These are phyloP conservation scores for Alternaria sp. DNA, from an alignment of 2,329 filamentous ascomycete genomes.

Conservation along the genomic window DNA sequence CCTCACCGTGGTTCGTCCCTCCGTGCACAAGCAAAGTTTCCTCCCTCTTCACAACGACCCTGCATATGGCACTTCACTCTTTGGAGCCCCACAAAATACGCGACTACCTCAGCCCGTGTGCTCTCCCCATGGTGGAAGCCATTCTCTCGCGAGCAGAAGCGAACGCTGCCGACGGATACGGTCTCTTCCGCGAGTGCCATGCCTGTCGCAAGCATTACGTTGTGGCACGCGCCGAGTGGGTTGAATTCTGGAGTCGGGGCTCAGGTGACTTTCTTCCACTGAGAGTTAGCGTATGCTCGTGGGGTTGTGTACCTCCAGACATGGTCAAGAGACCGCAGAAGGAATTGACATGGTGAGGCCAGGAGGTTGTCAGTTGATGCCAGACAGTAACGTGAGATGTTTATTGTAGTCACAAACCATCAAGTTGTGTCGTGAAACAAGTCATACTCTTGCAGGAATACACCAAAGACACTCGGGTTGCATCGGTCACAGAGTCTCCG, in stretches of 20 bases:
- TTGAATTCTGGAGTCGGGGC: slow-evolving; percentile 36
- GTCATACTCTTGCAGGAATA: neutral
- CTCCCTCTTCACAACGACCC: slow-evolving; percentile 22
- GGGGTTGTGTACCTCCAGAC: slow-evolving; percentile 36
- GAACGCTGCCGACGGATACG: slow-evolving; percentile 20
- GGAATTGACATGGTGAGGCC: slow-evolving; percentile 6
- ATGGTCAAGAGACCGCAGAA: slow-evolving; percentile 21
- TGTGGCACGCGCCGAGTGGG: slow-evolving; percentile 39
- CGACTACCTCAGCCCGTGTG: neutral
- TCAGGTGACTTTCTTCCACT: slow-evolving; percentile 23
- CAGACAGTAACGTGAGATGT: neutral
- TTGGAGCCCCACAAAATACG: neutral
- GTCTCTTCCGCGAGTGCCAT: slow-evolving; percentile 32
- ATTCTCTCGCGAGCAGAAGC: slow-evolving; percentile 23
- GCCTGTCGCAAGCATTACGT: slow-evolving; percentile 35
- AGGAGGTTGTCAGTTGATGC: neutral
- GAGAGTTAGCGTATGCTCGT: slow-evolving; percentile 39
- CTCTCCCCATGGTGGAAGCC: slow-evolving; percentile 4
- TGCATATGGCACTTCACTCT: slow-evolving; percentile 19
- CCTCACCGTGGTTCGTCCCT: slow-evolving; percentile 23
- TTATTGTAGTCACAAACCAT: neutral
- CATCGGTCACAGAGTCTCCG: neutral
- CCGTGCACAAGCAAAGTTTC: slow-evolving; percentile 12
- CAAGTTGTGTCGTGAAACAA: neutral
- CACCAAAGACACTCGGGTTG: neutral